Evolutionary conservation across 495 filamentous ascomycete genomes (phyloP).

Genomic region (Annulohypoxylon maeteangense): DNA sequence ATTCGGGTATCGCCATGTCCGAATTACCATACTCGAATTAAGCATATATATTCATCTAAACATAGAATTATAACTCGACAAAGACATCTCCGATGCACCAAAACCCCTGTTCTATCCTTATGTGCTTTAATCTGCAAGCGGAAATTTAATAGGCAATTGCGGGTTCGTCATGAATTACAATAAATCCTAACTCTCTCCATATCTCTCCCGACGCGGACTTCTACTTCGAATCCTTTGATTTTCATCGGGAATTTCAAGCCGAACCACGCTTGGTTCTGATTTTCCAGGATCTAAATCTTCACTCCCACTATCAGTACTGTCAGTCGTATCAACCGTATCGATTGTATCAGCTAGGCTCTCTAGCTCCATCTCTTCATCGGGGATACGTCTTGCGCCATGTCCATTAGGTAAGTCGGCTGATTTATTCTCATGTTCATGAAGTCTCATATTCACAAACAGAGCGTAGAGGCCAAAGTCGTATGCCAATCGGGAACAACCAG

Average conservation of each 20-base stretch:
- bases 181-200: not conserved
- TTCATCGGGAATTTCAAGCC: constrained; percentile 14
- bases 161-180: not conserved
- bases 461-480: constrained; percentile 82
- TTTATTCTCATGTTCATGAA: constrained; percentile 53
- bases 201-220: constrained; percentile 35
- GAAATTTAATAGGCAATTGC: not conserved
- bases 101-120: not conserved
- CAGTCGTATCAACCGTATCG: constrained; percentile 11
- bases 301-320: constrained; percentile 39
- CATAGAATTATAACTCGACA: not conserved
- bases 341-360: constrained; percentile 19
- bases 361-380: constrained; percentile 42
- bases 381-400: constrained; percentile 19
- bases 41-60: not conserved
- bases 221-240: constrained; percentile 38
- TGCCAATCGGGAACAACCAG: constrained; percentile 72
- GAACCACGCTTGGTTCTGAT: not conserved
- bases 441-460: constrained; percentile 68
- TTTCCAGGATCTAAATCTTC: constrained; percentile 23
- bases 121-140: no score
- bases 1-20: not conserved
- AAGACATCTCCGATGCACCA: not conserved
- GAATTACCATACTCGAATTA: not conserved
- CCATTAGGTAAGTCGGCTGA: constrained; percentile 21